These are phyloP conservation scores for Citrus glauca DNA, from an alignment of 345 rosid species.

Conservation along the genomic window DNA sequence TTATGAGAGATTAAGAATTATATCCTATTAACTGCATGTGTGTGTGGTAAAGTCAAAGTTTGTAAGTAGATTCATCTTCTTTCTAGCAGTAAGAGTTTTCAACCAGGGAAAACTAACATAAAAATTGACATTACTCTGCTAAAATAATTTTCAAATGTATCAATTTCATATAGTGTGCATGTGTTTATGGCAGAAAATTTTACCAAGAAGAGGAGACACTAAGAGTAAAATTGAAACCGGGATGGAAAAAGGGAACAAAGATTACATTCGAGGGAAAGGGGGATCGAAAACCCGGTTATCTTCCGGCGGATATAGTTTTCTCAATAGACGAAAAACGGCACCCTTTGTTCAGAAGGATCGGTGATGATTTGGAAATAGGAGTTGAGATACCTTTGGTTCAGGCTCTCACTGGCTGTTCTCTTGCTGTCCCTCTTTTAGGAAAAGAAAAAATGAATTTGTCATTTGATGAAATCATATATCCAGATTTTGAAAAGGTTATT, in stretches of 20 bases:
- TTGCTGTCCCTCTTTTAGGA: constrained; percentile 62
- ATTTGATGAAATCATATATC: constrained; percentile 46
- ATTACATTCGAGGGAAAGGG: constrained; percentile 87
- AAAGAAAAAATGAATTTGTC: constrained; percentile 52
- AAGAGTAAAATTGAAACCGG: constrained; percentile 65
- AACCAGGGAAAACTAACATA: too few species aligned
- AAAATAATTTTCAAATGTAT: not conserved
- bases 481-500: constrained; percentile 59
- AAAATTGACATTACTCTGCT: too few species aligned
- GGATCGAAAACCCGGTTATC: constrained; percentile 71
- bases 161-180: too few species aligned
- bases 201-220: constrained; percentile 61
- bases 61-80: too few species aligned
- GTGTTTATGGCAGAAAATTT: constrained; percentile 37
- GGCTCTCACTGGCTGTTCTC: constrained; percentile 74
- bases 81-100: too few species aligned
- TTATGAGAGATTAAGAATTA: too few species aligned
- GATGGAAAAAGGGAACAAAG: constrained; percentile 89
- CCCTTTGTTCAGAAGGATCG: constrained; percentile 54
- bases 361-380: constrained; percentile 59
- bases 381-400: constrained; percentile 70
- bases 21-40: too few species aligned
- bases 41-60: too few species aligned
- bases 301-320: constrained; percentile 61
- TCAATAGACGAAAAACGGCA: constrained; percentile 62